phyloP scores from a whole-genome alignment of 495 filamentous ascomycete genomes.

The Sordaria brevicollis region DNA sequence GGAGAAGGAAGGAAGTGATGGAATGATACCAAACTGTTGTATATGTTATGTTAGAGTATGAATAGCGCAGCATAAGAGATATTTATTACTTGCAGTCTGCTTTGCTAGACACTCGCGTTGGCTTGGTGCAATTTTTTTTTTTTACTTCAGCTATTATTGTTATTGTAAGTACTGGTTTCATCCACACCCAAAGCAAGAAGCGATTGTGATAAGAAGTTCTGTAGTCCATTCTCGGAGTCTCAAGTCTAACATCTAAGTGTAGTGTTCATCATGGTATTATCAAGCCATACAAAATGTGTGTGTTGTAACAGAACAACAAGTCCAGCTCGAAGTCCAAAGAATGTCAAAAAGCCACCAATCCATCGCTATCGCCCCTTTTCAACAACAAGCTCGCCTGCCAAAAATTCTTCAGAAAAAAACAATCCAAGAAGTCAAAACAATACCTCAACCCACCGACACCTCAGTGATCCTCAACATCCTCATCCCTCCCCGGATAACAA shows the following conservation, averaged over 20 bases:
- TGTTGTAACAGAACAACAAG: background rate
- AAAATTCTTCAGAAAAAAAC: background rate
- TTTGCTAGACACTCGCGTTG: background rate
- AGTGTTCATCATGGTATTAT: background rate
- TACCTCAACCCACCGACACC: background rate
- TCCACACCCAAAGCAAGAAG: background rate
- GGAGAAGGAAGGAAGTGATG: background rate
- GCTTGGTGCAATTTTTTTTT: background rate
- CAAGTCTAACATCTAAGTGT: background rate
- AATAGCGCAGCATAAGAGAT: background rate
- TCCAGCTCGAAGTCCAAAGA: background rate
- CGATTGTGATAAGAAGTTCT: background rate
- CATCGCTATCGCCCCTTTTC: background rate
- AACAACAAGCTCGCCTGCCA: background rate
- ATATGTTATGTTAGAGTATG: background rate
- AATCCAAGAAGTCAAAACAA: background rate
- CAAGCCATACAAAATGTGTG: background rate
- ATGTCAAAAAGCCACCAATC: background rate
- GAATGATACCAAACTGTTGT: background rate
- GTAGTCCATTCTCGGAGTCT: background rate
- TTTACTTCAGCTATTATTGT: background rate
- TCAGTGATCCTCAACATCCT: constrained; percentile 38
- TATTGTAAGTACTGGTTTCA: background rate
- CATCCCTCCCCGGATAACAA: constrained; percentile 53
- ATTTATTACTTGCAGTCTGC: background rate